A percentile compares a stretch with the other conserved stretches of the same genome.
Evolutionary conservation across 2,329 filamentous ascomycete genomes (phyloP).

Genomic region (Basipetospora chlamydospora): DNA sequence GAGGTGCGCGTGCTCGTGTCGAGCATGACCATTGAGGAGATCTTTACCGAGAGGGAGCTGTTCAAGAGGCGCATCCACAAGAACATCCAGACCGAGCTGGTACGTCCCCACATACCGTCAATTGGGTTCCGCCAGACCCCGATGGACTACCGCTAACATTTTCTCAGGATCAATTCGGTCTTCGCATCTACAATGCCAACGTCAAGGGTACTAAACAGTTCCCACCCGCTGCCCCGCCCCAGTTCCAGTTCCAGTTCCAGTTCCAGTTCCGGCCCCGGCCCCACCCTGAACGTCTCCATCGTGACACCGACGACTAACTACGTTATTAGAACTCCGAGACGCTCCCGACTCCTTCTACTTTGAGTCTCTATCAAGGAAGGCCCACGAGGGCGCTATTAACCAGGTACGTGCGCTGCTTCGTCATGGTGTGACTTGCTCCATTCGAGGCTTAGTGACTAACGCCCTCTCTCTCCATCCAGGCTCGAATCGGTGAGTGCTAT

Average conservation of each 20-base stretch:
- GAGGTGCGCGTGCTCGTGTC: conserved; percentile 73
- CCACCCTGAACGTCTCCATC: too few relatives aligned
- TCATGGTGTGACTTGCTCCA: too few relatives aligned
- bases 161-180: conserved; percentile 51
- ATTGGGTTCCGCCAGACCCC: not conserved
- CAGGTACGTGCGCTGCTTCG: conserved; percentile 55
- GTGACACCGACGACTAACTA: too few relatives aligned
- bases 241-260: too few relatives aligned
- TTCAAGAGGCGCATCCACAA: conserved; percentile 64
- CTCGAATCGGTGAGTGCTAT: conserved; percentile 10
- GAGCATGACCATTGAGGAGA: conserved; percentile 86
- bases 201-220: too few relatives aligned
- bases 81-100: conserved; percentile 64
- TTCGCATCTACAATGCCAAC: conserved; percentile 59
- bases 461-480: too few relatives aligned
- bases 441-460: too few relatives aligned
- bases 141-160: not conserved
- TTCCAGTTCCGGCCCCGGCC: too few relatives aligned
- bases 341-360: conserved; percentile 74
- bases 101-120: not conserved
- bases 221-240: too few relatives aligned
- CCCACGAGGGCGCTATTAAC: conserved; percentile 72
- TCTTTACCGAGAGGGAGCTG: conserved; percentile 62
- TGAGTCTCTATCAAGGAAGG: conserved; percentile 65
- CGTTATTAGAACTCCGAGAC: conserved; percentile 74